These are phyloP conservation scores for Balamuthia mandrillaris DNA, from an alignment of 208 protist genomes.

Conservation along the genomic window DNA sequence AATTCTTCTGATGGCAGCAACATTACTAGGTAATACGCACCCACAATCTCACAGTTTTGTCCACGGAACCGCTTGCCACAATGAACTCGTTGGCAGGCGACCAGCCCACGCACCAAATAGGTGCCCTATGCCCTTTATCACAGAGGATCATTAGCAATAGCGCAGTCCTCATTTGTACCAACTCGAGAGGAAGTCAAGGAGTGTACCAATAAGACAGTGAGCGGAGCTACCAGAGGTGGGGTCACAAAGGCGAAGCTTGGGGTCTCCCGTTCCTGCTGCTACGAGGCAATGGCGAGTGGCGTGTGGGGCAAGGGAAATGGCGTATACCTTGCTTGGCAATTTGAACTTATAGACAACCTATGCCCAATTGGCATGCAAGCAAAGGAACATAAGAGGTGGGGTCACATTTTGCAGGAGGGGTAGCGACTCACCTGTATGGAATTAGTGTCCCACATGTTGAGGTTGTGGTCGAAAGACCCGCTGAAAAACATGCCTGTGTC, in stretches of 20 bases:
- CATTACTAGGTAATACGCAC: too few species aligned
- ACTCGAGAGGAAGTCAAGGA: not conserved
- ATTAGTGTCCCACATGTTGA: conserved; percentile 53
- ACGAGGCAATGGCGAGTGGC: not conserved
- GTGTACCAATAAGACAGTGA: conserved; percentile 38
- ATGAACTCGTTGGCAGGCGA: conserved; percentile 22
- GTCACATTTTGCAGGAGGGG: too few species aligned
- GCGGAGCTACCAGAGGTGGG: not conserved
- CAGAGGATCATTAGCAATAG: not conserved
- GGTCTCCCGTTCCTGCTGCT: conserved; percentile 30
- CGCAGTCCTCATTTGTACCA: not conserved
- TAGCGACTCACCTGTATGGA: not conserved
- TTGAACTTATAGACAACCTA: conserved; percentile 21
- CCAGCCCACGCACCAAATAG: conserved; percentile 24
- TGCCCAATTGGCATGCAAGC: not conserved
- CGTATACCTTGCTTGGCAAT: conserved; percentile 30
- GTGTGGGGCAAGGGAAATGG: not conserved
- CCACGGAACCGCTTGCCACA: conserved; percentile 35
- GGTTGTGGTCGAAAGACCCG: conserved; percentile 24
- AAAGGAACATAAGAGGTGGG: not conserved
- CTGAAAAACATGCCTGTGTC: conserved; percentile 54
- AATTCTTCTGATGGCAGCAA: too few species aligned
- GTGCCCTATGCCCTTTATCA: conserved; percentile 21
- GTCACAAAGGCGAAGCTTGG: conserved; percentile 44
- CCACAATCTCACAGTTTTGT: conserved; percentile 50